phyloP scores from a whole-genome alignment of 2,329 filamentous ascomycete species.

The Cadophora gregata region DNA sequence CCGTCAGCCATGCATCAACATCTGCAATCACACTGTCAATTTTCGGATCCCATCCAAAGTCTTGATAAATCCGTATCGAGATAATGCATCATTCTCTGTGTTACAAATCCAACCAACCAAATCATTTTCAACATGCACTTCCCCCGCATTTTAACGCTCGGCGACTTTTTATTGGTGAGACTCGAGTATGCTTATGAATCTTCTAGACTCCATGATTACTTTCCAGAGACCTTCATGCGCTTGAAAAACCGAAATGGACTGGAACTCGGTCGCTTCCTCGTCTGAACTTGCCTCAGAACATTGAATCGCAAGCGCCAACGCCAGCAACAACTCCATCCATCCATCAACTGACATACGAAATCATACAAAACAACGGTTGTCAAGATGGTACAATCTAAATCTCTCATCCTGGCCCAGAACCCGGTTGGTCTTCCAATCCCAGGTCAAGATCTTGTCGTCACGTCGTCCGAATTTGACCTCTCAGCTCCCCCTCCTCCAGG shows the following conservation, averaged over 20 bases:
- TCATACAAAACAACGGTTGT: background rate
- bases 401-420: constrained; percentile 72
- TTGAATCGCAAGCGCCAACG: background rate
- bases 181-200: constrained; percentile 9
- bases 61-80: background rate
- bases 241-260: no score
- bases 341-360: background rate
- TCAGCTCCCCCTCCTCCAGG: constrained; percentile 63
- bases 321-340: background rate
- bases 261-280: no score
- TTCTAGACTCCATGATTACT: background rate
- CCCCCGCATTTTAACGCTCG: constrained; percentile 12
- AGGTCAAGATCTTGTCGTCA: constrained; percentile 72
- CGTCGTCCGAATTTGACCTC: constrained; percentile 71
- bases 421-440: constrained; percentile 69
- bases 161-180: constrained; percentile 7
- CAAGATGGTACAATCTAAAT: constrained; percentile 66
- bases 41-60: background rate
- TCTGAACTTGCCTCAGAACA: background rate
- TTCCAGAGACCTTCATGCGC: background rate
- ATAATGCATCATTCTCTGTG: background rate
- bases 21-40: background rate
- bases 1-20: background rate
- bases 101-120: background rate
- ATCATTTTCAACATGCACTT: background rate